phyloP scores from a whole-genome alignment of 2,329 filamentous ascomycete genomes.

The Emmonsia crescens region DNA sequence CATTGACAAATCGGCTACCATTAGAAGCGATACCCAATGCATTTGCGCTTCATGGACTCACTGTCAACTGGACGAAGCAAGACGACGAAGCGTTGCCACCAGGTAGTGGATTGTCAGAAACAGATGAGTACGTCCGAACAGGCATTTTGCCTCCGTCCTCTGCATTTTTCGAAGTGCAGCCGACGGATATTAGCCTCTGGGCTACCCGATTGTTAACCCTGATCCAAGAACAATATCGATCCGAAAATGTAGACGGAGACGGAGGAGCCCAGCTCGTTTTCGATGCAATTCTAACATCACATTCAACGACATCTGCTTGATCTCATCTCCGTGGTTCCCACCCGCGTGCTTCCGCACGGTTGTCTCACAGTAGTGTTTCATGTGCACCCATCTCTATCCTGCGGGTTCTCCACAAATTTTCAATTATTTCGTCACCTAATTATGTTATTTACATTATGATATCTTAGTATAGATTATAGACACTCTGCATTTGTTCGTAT shows the following conservation, averaged over 20 bases:
- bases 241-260: constrained; percentile 4
- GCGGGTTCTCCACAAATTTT: neutral
- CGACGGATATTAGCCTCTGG: constrained; percentile 13
- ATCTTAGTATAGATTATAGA: neutral
- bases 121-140: constrained; percentile 16
- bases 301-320: neutral
- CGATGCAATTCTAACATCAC: neutral
- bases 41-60: constrained; percentile 16
- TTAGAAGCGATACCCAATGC: constrained; percentile 21
- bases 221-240: constrained; percentile 14
- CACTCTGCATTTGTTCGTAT: neutral
- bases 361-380: neutral
- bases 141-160: constrained; percentile 8
- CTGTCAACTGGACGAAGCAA: constrained; percentile 8
- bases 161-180: constrained; percentile 5
- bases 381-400: no score
- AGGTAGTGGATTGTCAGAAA: constrained; percentile 5
- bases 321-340: neutral
- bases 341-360: neutral
- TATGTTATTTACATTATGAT: neutral
- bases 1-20: constrained; percentile 19
- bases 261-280: neutral
- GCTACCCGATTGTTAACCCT: constrained; percentile 11
- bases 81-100: constrained; percentile 5
- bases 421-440: neutral